A percentile compares a stretch with the other conserved stretches of the same genome.
Conservation (phyloP, 805 yeast species). For the Hemisphaericaspora nanyangensis region DNA sequence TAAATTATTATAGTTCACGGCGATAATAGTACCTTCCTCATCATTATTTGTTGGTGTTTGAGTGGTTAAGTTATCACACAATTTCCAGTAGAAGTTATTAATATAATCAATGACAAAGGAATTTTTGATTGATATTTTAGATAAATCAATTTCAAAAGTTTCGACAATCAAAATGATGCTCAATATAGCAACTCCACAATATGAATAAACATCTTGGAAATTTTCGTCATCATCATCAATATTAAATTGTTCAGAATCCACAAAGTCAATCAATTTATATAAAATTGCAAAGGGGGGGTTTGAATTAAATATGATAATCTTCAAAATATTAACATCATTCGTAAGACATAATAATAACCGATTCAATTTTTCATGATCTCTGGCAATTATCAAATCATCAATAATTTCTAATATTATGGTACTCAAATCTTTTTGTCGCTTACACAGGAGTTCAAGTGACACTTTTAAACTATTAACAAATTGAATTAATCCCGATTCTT, state of each 20-base stretch:
- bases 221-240: conserved; percentile 53
- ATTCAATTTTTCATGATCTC: conserved; percentile 29
- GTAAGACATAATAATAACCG: conserved; percentile 52
- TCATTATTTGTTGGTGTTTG: conserved; percentile 6
- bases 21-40: conserved; percentile 28
- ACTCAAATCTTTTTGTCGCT: conserved; percentile 23
- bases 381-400: conserved; percentile 20
- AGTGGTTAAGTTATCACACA: conserved; percentile 28
- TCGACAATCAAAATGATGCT: conserved; percentile 23
- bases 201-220: conserved; percentile 63
- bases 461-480: conserved; percentile 19
- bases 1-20: conserved; percentile 30
- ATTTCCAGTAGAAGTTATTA: conserved; percentile 28
- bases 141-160: conserved; percentile 23
- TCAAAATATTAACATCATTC: conserved; percentile 37
- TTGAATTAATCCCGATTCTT: conserved; percentile 34
- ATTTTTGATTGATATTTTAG: conserved; percentile 17
- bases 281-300: conserved; percentile 43
- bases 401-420: conserved; percentile 16
- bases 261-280: conserved; percentile 44
- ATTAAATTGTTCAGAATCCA: conserved; percentile 42
- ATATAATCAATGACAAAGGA: conserved; percentile 33
- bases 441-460: conserved; percentile 19
- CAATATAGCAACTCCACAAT: conserved; percentile 60
- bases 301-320: conserved; percentile 33